phyloP scores from a whole-genome alignment of 2,329 filamentous ascomycete species.

The Talaromyces sp. region DNA sequence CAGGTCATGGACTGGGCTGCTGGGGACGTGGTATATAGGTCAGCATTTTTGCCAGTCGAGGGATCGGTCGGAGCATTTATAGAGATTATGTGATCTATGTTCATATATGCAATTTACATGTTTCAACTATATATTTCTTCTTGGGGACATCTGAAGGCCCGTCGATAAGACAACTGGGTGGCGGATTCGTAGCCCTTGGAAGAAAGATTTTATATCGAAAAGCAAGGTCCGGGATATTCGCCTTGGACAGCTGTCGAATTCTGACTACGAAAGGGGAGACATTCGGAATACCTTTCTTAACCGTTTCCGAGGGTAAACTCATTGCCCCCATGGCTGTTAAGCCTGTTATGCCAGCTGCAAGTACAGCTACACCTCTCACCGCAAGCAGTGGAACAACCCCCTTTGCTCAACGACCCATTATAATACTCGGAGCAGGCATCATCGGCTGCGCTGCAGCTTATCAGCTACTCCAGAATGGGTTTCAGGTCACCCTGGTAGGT shows the following conservation, averaged over 20 bases:
- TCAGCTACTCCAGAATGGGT: slow-evolving; percentile 32
- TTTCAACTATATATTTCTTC: background rate
- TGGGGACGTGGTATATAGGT: background rate
- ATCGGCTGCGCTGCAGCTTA: slow-evolving; percentile 36
- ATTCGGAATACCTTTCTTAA: background rate
- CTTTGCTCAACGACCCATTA: slow-evolving; percentile 31
- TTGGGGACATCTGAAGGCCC: background rate
- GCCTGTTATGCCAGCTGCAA: background rate
- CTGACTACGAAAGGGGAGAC: background rate
- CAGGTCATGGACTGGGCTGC: background rate
- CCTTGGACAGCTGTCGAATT: too few species aligned
- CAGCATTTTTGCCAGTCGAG: background rate
- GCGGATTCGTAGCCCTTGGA: background rate
- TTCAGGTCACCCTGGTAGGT: slow-evolving; percentile 31
- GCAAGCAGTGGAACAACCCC: slow-evolving; percentile 22
- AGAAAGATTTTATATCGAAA: background rate
- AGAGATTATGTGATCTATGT: background rate
- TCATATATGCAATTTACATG: background rate
- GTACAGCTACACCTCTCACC: background rate
- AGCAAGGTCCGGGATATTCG: background rate
- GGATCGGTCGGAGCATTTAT: background rate
- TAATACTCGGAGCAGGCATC: slow-evolving; percentile 37
- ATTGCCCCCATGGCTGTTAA: background rate
- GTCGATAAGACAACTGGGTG: background rate
- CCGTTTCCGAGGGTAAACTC: background rate